These are phyloP conservation scores for Beta lomatogona DNA, from an alignment of 179 eudicot genomes.

Conservation along the genomic window DNA sequence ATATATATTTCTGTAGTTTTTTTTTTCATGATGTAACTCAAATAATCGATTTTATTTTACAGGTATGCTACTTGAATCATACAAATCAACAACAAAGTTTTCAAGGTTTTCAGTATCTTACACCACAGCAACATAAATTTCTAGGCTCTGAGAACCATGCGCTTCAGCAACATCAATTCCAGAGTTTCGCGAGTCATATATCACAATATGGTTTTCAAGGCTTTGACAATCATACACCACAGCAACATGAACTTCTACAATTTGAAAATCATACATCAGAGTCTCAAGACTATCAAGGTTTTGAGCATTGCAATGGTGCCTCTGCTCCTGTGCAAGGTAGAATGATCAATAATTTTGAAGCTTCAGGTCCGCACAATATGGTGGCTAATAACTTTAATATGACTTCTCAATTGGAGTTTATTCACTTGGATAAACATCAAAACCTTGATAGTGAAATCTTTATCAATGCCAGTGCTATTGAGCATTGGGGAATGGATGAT, in stretches of 20 bases:
- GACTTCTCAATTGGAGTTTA: slow-evolving; percentile 52
- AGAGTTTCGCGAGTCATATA: slow-evolving; percentile 8
- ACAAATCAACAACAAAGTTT: slow-evolving; percentile 16
- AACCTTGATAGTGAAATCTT: slow-evolving; percentile 49
- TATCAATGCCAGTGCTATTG: slow-evolving; percentile 43
- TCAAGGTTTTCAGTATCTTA: slow-evolving; percentile 7
- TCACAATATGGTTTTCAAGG: slow-evolving; percentile 25
- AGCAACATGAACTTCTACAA: slow-evolving; percentile 29
- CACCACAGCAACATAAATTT: slow-evolving; percentile 20
- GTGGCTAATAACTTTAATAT: slow-evolving; percentile 41
- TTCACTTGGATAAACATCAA: slow-evolving; percentile 46
- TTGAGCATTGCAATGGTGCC: slow-evolving; percentile 50
- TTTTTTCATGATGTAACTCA: neutral
- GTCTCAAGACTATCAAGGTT: slow-evolving; percentile 44
- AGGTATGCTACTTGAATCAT: slow-evolving; percentile 26
- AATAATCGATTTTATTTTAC: slow-evolving; percentile 9
- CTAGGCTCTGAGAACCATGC: slow-evolving; percentile 8
- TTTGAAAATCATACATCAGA: slow-evolving; percentile 43
- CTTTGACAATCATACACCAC: slow-evolving; percentile 20
- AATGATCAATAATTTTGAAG: slow-evolving; percentile 29
- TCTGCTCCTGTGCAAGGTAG: slow-evolving; percentile 30
- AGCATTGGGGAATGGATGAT: slow-evolving; percentile 53
- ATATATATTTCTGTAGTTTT: neutral
- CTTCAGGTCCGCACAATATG: slow-evolving; percentile 43
- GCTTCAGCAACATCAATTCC: slow-evolving; percentile 21